These are phyloP conservation scores for Corynespora cassiicola DNA, from an alignment of 2,329 filamentous ascomycete species.

Conservation along the genomic window DNA sequence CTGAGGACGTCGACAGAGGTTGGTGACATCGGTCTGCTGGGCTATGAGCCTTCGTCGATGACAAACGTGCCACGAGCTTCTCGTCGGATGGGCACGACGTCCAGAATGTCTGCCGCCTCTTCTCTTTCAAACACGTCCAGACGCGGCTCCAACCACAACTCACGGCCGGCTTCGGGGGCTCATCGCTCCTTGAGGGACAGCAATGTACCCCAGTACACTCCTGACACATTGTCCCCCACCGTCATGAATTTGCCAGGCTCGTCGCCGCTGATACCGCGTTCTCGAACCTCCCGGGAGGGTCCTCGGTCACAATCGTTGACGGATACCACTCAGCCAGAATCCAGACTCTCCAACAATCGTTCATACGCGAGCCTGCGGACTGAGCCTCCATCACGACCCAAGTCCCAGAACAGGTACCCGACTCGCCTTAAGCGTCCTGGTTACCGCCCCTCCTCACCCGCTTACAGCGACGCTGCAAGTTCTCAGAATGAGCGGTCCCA, in stretches of 20 bases:
- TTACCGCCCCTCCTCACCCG: conserved; percentile 52
- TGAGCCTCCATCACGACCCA: conserved; percentile 41
- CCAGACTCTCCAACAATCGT: conserved; percentile 48
- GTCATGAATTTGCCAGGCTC: conserved; percentile 37
- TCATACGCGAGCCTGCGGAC: conserved; percentile 55
- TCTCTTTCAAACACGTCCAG: conserved; percentile 51
- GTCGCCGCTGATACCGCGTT: conserved; percentile 32
- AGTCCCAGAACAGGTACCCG: conserved; percentile 51
- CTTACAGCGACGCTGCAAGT: conserved; percentile 48
- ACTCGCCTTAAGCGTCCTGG: conserved; percentile 49
- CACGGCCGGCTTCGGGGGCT: conserved; percentile 45
- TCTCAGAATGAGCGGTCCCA: conserved; percentile 23
- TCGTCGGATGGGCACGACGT: conserved; percentile 37
- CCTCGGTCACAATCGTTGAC: conserved; percentile 53
- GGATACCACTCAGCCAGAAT: conserved; percentile 37
- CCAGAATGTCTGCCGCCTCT: conserved; percentile 48
- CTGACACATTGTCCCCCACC: conserved; percentile 45
- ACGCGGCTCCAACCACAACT: conserved; percentile 42
- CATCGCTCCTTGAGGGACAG: conserved; percentile 51
- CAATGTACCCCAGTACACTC: conserved; percentile 49
- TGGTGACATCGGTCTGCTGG: conserved; percentile 52
- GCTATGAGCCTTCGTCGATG: conserved; percentile 44
- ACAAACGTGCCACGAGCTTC: conserved; percentile 44
- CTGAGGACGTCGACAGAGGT: conserved; percentile 58
- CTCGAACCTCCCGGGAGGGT: conserved; percentile 35